Conservation (phyloP, 192 early-diverging fungal species). For the Funneliformis geosporum region DNA sequence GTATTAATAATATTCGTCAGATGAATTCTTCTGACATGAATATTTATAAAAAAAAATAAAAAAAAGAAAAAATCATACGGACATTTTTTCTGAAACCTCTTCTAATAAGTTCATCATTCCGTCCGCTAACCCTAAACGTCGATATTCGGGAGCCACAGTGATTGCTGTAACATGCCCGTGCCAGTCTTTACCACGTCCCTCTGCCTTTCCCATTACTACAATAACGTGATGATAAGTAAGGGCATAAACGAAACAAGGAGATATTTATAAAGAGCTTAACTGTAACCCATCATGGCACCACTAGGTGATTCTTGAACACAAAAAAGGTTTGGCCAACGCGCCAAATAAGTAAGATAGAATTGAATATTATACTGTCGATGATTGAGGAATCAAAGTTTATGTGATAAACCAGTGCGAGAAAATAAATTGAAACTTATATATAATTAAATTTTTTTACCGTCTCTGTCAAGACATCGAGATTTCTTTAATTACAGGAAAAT, state of each 20-base stretch:
- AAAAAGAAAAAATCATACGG: slow-evolving; percentile 14
- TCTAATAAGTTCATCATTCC: slow-evolving; percentile 90
- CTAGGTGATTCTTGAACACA: slow-evolving; percentile 75
- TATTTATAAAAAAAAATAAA: not conserved
- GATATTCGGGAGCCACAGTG: slow-evolving; percentile 94
- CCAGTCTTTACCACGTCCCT: slow-evolving; percentile 86
- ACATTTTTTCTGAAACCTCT: slow-evolving; percentile 85
- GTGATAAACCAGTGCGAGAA: not conserved
- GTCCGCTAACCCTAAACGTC: slow-evolving; percentile 86
- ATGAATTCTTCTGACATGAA: not conserved
- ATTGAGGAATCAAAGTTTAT: slow-evolving; percentile 1
- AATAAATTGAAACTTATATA: not conserved
- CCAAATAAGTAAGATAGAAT: slow-evolving; percentile 92
- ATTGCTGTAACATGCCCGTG: slow-evolving; percentile 99
- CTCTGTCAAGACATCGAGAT: slow-evolving; percentile 92
- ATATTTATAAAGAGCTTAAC: slow-evolving; percentile 41
- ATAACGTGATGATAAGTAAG: not conserved
- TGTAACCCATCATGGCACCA: slow-evolving; percentile 81
- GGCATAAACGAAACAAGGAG: not conserved
- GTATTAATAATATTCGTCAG: not conserved
- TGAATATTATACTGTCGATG: slow-evolving; percentile 84
- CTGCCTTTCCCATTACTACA: slow-evolving; percentile 93
- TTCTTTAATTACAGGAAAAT: slow-evolving; percentile 50
- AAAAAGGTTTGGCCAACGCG: slow-evolving; percentile 94
- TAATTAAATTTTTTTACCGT: slow-evolving; percentile 58